phyloP scores from a whole-genome alignment of 768 basidiomycete species.

The Lactarius vividus region DNA sequence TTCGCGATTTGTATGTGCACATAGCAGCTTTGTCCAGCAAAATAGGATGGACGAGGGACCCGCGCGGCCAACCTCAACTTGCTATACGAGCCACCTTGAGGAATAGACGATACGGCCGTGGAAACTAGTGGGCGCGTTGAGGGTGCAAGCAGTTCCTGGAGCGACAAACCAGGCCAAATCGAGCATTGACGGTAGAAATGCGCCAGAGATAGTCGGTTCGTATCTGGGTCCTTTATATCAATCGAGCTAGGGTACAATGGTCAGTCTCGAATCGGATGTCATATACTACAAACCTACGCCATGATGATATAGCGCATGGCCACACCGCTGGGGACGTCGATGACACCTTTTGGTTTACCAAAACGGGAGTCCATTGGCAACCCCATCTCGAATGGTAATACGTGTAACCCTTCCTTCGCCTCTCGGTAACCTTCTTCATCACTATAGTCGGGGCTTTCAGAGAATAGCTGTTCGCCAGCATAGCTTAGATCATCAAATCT shows the following conservation, averaged over 20 bases:
- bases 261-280: not conserved
- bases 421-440: conserved; percentile 62
- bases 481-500: conserved; percentile 50
- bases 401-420: conserved; percentile 64
- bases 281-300: conserved; percentile 47
- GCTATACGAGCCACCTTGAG: conserved; percentile 49
- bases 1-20: conserved; percentile 66
- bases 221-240: conserved; percentile 66
- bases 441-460: conserved; percentile 42
- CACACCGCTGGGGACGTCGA: conserved; percentile 55
- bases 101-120: conserved; percentile 50
- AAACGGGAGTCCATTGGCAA: conserved; percentile 55
- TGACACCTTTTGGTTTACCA: conserved; percentile 56
- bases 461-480: conserved; percentile 31
- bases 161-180: conserved; percentile 74
- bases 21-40: conserved; percentile 77
- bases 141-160: conserved; percentile 56
- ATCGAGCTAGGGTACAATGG: conserved; percentile 49
- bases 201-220: conserved; percentile 66
- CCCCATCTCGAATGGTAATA: conserved; percentile 68
- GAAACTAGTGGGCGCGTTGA: conserved; percentile 58
- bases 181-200: conserved; percentile 87
- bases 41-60: conserved; percentile 72
- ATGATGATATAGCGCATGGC: conserved; percentile 77
- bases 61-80: conserved; percentile 63